Base-by-base conservation (phyloP, 2,329 filamentous ascomycete species). In the Claviceps spartinae region DNA sequence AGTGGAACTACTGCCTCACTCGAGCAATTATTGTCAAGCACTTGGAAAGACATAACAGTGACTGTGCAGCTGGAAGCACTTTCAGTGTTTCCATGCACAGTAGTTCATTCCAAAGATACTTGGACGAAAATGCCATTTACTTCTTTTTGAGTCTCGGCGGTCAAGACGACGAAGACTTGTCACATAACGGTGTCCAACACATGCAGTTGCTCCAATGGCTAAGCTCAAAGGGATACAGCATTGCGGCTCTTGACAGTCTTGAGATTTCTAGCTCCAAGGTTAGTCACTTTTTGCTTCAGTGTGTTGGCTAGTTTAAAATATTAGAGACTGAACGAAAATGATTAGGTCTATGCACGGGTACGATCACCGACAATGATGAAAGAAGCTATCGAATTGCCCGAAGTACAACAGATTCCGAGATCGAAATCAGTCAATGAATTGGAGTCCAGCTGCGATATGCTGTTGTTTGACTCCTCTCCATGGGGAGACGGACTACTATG, bases 21-120 rank as follows among this genome's bases (percentile, higher is more conserved):
- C 74, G 85, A 48, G 71, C 76, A 8, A 73, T 81, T 4, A 72
- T 89, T 51, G 77, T 86, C 48, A 73, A 77, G 24, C 86, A 90
- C 64, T 70, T 88, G 4, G 58, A 68, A 34, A 48, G 51, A 24
- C 16, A 4, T 7, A 9, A 18, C 40, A 20, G 40, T 18, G n/a
- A 18, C 40, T n/a, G 18, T 5, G 74, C 14, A 40, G 37, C 16
- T n/a, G 37, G 37, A n/a, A 14, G 16, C 16, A 16, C 37, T 16
- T 40, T 40, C 37, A 40, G 37, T 14, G 14, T 40, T 40, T 40
- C 72, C 1, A 60, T 76, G 14, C 63, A 70, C 13, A 73, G 74
- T 42, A 48, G 63, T 0, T 67, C 67, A 0, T 88, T 86, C 58
- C 54, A 63, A 5, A 58, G 71, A 1, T 85, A 86, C 58, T 66